phyloP scores from a whole-genome alignment of 2,329 filamentous ascomycete genomes.

The Pleurostoma richardsiae region DNA sequence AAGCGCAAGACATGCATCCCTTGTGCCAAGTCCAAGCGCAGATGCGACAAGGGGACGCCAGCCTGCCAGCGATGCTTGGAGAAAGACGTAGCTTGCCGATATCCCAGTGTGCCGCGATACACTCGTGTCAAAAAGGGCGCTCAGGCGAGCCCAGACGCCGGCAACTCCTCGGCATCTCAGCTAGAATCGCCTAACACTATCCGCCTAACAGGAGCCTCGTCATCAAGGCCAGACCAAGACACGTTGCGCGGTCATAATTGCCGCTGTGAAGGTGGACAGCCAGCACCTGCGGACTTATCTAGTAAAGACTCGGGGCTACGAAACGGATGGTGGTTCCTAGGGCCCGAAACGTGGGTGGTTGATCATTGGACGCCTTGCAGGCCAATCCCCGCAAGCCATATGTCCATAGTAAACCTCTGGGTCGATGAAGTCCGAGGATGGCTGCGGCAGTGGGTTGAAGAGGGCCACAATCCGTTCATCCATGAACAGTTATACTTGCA shows the following conservation, averaged over 20 bases:
- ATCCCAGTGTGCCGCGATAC: slow-evolving; percentile 6
- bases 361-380: neutral
- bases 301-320: neutral
- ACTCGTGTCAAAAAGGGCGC: neutral
- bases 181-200: neutral
- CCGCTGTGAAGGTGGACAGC: neutral
- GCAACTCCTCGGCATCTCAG: neutral
- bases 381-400: neutral
- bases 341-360: neutral
- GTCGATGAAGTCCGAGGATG: slow-evolving; percentile 8
- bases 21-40: slow-evolving; percentile 15
- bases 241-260: neutral
- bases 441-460: slow-evolving; percentile 12
- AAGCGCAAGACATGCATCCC: slow-evolving; percentile 14
- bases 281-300: neutral
- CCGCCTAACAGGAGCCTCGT: neutral
- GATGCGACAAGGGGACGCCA: slow-evolving; percentile 13
- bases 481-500: slow-evolving; percentile 14
- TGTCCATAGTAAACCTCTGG: slow-evolving; percentile 4
- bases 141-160: neutral
- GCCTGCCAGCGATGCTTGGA: slow-evolving; percentile 15
- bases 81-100: slow-evolving; percentile 13
- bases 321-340: neutral
- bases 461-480: slow-evolving; percentile 15
- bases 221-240: neutral